These are phyloP conservation scores for Stellera chamaejasme DNA, from an alignment of 345 rosid genomes.

Conservation along the genomic window DNA sequence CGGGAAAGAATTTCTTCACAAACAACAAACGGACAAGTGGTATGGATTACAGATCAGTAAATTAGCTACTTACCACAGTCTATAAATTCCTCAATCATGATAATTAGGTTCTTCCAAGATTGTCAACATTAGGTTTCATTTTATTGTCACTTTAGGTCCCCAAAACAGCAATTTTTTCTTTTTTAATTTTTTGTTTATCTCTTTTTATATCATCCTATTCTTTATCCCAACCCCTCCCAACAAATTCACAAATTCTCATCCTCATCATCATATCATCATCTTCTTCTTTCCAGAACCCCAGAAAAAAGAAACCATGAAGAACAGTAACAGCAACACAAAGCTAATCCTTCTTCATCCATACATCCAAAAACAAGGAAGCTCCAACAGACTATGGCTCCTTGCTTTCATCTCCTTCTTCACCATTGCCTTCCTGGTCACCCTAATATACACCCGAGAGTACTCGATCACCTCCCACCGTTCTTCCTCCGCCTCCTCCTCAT, in stretches of 20 bases:
- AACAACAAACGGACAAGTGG: too few relatives aligned
- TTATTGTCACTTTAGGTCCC: slow-evolving; percentile 33
- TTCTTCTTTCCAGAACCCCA: background rate
- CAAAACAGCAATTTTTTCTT: slow-evolving; percentile 13
- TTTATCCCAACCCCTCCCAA: slow-evolving; percentile 20
- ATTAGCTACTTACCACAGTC: too few relatives aligned
- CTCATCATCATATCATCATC: background rate
- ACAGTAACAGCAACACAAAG: slow-evolving; percentile 63
- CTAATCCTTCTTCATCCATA: slow-evolving; percentile 92
- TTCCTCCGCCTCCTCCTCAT: slow-evolving; percentile 16
- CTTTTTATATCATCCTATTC: slow-evolving; percentile 29
- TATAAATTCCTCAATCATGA: too few relatives aligned
- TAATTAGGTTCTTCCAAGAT: slow-evolving; percentile 11
- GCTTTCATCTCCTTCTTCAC: slow-evolving; percentile 79
- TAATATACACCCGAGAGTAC: slow-evolving; percentile 61
- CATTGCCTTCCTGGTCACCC: slow-evolving; percentile 66
- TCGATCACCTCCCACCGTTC: slow-evolving; percentile 14
- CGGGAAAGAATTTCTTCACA: too few relatives aligned
- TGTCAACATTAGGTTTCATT: slow-evolving; percentile 13
- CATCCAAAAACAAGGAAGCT: slow-evolving; percentile 79
- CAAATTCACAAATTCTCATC: slow-evolving; percentile 12
- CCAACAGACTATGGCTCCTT: slow-evolving; percentile 82
- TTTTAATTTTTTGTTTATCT: slow-evolving; percentile 6
- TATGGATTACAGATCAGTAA: too few relatives aligned
- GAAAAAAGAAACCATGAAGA: slow-evolving; percentile 42